These are phyloP conservation scores for Baorangia bicolor DNA, from an alignment of 768 basidiomycete species.

Conservation along the genomic window DNA sequence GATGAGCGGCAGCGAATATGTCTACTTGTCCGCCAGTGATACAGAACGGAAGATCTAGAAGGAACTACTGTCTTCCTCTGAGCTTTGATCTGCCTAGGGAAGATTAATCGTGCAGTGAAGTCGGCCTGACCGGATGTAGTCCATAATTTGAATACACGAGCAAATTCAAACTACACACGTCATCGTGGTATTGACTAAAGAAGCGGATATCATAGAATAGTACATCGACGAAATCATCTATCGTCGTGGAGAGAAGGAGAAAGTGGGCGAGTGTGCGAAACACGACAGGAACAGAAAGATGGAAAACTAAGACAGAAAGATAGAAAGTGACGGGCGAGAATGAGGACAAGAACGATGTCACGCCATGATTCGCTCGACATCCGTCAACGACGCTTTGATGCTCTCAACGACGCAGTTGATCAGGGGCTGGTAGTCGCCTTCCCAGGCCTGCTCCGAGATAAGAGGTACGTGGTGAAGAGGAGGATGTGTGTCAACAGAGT, in stretches of 20 bases:
- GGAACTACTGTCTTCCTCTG: too few relatives aligned
- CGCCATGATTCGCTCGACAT: constrained; percentile 33
- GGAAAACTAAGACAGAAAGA: not conserved
- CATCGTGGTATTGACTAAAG: not conserved
- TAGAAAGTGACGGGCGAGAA: not conserved
- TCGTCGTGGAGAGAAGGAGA: not conserved
- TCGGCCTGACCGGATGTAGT: not conserved
- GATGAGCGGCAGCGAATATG: too few relatives aligned
- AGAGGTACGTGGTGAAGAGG: not conserved
- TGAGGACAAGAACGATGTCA: too few relatives aligned
- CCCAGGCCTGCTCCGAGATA: constrained; percentile 27
- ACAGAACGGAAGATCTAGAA: not conserved
- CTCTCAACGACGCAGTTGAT: constrained; percentile 33
- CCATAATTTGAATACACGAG: not conserved
- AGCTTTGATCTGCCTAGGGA: too few relatives aligned
- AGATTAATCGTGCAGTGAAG: not conserved
- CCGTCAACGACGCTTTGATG: constrained; percentile 22
- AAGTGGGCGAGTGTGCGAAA: not conserved
- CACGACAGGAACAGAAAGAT: not conserved
- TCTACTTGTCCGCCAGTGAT: too few relatives aligned
- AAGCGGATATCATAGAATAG: not conserved
- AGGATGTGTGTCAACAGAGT: not conserved
- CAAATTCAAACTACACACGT: not conserved
- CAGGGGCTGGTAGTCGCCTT: constrained; percentile 34
- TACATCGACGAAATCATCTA: not conserved